These are phyloP conservation scores for Talaromyces marneffei DNA, from an alignment of 2,329 filamentous ascomycete species.

Conservation along the genomic window DNA sequence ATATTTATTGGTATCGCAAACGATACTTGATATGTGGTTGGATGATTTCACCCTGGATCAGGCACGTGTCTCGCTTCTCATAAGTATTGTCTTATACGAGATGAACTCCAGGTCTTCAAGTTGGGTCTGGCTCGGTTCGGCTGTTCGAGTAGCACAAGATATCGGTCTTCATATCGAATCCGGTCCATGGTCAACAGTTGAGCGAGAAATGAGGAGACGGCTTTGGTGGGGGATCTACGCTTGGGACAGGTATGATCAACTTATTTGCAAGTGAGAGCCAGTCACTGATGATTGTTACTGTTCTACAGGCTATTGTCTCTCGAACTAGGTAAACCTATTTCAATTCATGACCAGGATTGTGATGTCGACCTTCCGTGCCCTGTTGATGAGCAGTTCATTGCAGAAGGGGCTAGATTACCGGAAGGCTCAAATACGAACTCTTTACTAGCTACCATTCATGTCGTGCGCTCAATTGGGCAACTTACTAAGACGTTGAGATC, in stretches of 20 bases:
- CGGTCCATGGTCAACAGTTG: conserved; percentile 66
- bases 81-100: conserved; percentile 75
- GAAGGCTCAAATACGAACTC: conserved; percentile 57
- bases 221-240: conserved; percentile 95
- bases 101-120: conserved; percentile 79
- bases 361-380: conserved; percentile 73
- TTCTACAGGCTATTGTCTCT: conserved; percentile 60
- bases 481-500: conserved; percentile 65
- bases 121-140: conserved; percentile 77
- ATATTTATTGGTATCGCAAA: conserved; percentile 65
- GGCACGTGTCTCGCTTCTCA: conserved; percentile 64
- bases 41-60: conserved; percentile 72
- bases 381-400: conserved; percentile 65
- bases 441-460: conserved; percentile 72
- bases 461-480: conserved; percentile 70
- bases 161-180: conserved; percentile 73
- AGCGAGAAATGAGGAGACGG: conserved; percentile 77
- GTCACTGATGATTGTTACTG: not conserved
- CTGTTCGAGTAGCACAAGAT: conserved; percentile 75
- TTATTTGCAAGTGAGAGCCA: not conserved
- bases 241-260: conserved; percentile 64
- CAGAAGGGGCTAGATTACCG: conserved; percentile 44
- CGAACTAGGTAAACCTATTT: conserved; percentile 70
- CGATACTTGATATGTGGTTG: conserved; percentile 72
- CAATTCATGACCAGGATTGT: conserved; percentile 85